Evolutionary conservation across 768 basidiomycete genomes (phyloP), one percentile per base, ranked within the genome.

Genomic region (Phaffia australis): DNA sequence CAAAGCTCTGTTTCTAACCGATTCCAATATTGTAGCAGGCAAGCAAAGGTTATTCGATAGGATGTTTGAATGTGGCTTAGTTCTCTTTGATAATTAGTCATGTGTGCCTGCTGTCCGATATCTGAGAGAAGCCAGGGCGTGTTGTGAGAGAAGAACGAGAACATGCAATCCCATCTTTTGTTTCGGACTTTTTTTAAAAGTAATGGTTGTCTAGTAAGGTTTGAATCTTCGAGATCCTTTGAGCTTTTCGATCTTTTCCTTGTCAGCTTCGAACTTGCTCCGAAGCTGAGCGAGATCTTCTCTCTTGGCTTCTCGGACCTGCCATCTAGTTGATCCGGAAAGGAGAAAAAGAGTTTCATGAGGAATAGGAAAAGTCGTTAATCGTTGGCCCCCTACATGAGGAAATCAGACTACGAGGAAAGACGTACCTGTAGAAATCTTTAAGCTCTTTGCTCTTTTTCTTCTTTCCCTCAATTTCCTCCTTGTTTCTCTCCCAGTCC

Each of bases 241-340:
- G 71, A 89, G 79, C 71, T 85, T 84, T 73, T 86, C 86, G 48
- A 90, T 84, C 74, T 86, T 88, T 9, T 83, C 84, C 78, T 89
- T 90, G 81, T 94, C 91, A 71, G 84, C 83, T 72, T 92, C 89
- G 82, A 91, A 94, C 72, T 83, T 86, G 71, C 80, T 81, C 74
- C 87, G 87, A 46, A 86, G 78, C 67, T 83, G 79, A 68, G 83
- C 78, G 64, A 85, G 75, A 52, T 81, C 84, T 76, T 86, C 82
- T 66, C 89, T 79, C 75, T 92, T 92, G 21, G 56, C 78, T 87
- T 87, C 76, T 92, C 92, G 57, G 86, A 63, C 55, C 52, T 69
- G 67, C 86, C 73, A 85, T 84, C 76, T 95, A 90, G 8, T 3
- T 14, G 18, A 63, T 63, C 23, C 7, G 51, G 14, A 66, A 23